Base-by-base conservation (phyloP, 208 protist genomes). In the Blechomonas ayalai region DNA sequence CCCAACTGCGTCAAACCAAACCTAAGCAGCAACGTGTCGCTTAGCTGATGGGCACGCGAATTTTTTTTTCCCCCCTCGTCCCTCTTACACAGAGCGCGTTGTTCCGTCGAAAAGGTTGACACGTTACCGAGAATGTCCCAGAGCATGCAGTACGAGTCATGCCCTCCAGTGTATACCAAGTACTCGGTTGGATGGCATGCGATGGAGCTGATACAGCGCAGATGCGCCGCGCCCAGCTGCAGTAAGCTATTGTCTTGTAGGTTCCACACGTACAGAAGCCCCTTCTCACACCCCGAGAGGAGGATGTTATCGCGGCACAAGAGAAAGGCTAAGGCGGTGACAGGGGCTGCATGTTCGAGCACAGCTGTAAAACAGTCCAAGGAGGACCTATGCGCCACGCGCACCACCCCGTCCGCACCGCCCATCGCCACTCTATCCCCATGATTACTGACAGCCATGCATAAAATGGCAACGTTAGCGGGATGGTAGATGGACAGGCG, bases 221-320 rank as follows among this genome's bases (percentile, higher is more conserved):
- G 48, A 53, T 95, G 82, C 8, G 45, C 49, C 7, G 33, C 46
- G 18, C 73, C 67, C 9, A 70, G 47, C 45, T 82, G 76, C 31
- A 90, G 59, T 20, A 85, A 62, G 1, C 74, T 67, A 45, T 64
- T 73, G 41, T 89, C 82, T 16, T 76, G 52, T 7, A 85, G 35
- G 41, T 56, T 74, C 86, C 87, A 96, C 1, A 95, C 62, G 12
- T 91, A 87, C 9, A 97, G 45, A 10, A 87, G 70, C 4, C 91
- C 89, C 27, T 91, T 73, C 31, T 85, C 84, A 29, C 88, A 89
- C 15, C 90, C 96, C 10, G 90, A 86, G 7, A 95, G 79, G 8
- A 97, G 59, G 44, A 79, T 72, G 46, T 67, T 60, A 38, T 84
- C 68, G 9, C 77, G 76, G 43, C 53, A 67, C 55, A 87, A 85